Evolutionary conservation across 352 stramenopile genomes (phyloP), one percentile per base, ranked within the genome.

Genomic region (Phytophthora melonis): DNA sequence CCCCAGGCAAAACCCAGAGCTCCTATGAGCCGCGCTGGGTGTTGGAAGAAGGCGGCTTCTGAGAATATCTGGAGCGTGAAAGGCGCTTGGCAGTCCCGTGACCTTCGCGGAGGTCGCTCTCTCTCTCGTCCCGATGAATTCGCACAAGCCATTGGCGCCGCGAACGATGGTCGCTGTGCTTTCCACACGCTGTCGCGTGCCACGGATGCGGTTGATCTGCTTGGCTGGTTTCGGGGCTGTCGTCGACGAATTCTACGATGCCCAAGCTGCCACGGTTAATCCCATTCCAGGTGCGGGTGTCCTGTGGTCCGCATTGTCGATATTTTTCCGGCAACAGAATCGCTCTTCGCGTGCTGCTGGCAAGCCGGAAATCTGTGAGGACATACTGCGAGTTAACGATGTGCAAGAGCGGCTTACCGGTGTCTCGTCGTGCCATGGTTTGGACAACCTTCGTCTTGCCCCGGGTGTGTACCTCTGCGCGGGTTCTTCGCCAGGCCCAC

Each of bases 271-370:
- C 4, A 52, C 5, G 34, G 60, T 19, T 16, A 34, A 36, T 5
- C 2, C 60, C 5, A 66, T 58, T 34, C 13, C 45, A n/a, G 7
- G 5, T 13, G 45, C 49, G 8, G 45, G 30, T 16, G 19, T 66
- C 18, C 32, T 32, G 60, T 66, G 60, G 60, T 53, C 58, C 58
- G 57, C 58, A 43, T 16, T 66, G 9, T 66, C 19, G 47, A 18
- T 4, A 3, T 66, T 66, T 13, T 34, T 58, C 6, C 60, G 47
- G 3, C 11, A 21, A 18, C n/a, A 11, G 10, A 58, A 58, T 41
- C 53, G 53, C 47, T 13, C 13, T 66, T 19, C 30, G 19, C 60
- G 60, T 66, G 32, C 30, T 36, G 32, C 3, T 36, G 47, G 32
- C 1, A 4, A 8, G 4, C 13, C 19, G 2, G 47, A 66, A 19